These are phyloP conservation scores for Colletotrichum endophyticum DNA, from an alignment of 2,329 filamentous ascomycete genomes.

Conservation along the genomic window DNA sequence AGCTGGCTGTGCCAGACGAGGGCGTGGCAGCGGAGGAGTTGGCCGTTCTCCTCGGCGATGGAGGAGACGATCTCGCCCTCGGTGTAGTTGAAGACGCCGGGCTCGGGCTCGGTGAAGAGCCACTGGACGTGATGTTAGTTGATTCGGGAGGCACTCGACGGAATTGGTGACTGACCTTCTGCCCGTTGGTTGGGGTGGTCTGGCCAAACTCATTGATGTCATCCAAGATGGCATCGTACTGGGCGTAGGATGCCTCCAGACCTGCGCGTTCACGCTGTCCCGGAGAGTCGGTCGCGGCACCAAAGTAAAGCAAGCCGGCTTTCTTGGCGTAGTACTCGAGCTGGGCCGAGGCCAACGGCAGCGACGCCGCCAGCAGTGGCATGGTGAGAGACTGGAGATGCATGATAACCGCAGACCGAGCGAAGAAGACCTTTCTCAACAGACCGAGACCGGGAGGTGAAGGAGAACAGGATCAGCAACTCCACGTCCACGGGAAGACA, in stretches of 20 bases:
- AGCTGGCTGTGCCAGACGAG: slow-evolving; percentile 55
- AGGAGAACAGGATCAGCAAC: background rate
- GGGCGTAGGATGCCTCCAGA: slow-evolving; percentile 51
- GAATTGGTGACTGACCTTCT: slow-evolving; percentile 41
- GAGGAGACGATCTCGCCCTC: slow-evolving; percentile 56
- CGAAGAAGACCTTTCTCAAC: background rate
- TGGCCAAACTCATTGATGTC: slow-evolving; percentile 64
- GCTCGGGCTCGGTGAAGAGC: slow-evolving; percentile 64
- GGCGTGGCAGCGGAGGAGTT: slow-evolving; percentile 64
- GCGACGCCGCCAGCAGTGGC: slow-evolving; percentile 29
- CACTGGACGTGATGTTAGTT: slow-evolving; percentile 38
- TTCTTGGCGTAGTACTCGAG: slow-evolving; percentile 55
- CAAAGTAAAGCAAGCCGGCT: slow-evolving; percentile 63
- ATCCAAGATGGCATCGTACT: slow-evolving; percentile 59
- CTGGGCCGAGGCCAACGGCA: slow-evolving; percentile 36
- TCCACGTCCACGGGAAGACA: background rate
- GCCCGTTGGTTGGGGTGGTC: slow-evolving; percentile 64
- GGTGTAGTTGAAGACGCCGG: slow-evolving; percentile 64
- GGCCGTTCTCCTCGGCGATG: slow-evolving; percentile 44
- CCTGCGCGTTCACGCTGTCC: slow-evolving; percentile 47
- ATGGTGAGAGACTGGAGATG: slow-evolving; percentile 23
- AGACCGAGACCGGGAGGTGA: background rate
- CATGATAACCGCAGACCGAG: slow-evolving; percentile 23
- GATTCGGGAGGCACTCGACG: background rate
- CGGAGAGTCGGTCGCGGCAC: slow-evolving; percentile 62